These are phyloP conservation scores for Vigna reflexopilosa DNA, from an alignment of 306 rosid genomes.

Conservation along the genomic window DNA sequence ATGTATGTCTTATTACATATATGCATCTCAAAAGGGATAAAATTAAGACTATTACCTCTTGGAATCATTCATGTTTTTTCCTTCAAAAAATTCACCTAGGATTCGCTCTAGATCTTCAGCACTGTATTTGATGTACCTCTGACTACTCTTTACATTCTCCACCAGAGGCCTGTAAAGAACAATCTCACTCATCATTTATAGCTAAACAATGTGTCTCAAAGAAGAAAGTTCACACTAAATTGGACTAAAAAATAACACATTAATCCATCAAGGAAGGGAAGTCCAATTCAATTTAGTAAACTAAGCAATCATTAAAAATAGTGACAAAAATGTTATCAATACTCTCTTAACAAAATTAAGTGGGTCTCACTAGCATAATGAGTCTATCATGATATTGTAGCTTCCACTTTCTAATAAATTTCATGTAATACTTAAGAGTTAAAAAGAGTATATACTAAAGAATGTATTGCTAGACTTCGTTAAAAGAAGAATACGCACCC, in stretches of 20 bases:
- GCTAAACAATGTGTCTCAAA: neutral
- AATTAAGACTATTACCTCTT: conserved; percentile 33
- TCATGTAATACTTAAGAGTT: too few species aligned
- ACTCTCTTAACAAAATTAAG: neutral
- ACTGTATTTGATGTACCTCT: conserved; percentile 65
- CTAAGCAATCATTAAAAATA: neutral
- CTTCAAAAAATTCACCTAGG: conserved; percentile 86
- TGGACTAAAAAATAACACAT: too few species aligned
- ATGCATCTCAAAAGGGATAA: conserved; percentile 7
- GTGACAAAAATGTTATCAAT: neutral
- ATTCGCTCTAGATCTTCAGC: conserved; percentile 85
- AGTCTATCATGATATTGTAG: neutral
- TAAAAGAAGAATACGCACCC: conserved; percentile 56
- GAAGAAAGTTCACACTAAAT: neutral
- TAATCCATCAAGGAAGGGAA: neutral
- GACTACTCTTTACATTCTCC: conserved; percentile 77
- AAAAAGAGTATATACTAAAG: neutral
- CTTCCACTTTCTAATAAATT: neutral
- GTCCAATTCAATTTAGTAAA: neutral
- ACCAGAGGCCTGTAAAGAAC: conserved; percentile 62
- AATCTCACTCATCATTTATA: neutral
- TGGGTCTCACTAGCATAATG: neutral
- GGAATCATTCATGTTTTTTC: conserved; percentile 71
- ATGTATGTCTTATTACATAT: conserved; percentile 1
- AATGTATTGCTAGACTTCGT: neutral